phyloP scores from a whole-genome alignment of 2,329 filamentous ascomycete species.

The Graphilbum ipis-grandicollis region DNA sequence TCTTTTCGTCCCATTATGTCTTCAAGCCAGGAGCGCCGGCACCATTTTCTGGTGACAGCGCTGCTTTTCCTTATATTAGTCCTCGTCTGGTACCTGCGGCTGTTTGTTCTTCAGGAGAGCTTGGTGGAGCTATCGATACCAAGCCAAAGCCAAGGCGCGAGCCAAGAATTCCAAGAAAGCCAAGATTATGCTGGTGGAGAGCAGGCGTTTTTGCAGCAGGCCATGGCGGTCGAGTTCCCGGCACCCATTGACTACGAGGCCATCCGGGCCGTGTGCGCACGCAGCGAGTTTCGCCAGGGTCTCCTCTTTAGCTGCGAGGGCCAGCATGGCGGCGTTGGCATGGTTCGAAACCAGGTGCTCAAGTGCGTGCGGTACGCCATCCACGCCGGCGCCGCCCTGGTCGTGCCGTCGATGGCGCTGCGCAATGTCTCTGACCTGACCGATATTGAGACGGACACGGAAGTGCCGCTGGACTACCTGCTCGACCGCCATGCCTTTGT shows the following conservation, averaged over 20 bases:
- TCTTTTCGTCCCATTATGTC: too few relatives aligned
- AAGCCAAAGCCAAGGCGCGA: too few relatives aligned
- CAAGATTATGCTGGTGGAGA: not conserved
- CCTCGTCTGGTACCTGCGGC: not conserved
- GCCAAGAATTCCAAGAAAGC: not conserved
- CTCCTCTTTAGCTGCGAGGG: conserved; percentile 22
- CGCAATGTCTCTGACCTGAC: conserved; percentile 16
- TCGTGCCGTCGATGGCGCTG: conserved; percentile 18
- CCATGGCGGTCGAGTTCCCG: conserved; percentile 17
- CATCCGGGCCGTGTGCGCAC: conserved; percentile 16
- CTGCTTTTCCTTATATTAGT: not conserved
- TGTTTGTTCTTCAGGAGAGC: not conserved
- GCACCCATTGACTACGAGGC: conserved; percentile 17
- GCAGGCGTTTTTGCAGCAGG: conserved; percentile 10
- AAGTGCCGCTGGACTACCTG: conserved; percentile 15
- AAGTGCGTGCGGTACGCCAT: conserved; percentile 23
- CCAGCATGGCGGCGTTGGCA: conserved; percentile 20
- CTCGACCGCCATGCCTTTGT: conserved; percentile 13
- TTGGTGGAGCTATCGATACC: not conserved
- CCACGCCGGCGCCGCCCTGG: conserved; percentile 17
- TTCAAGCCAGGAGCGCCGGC: not conserved
- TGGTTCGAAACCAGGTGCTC: conserved; percentile 22
- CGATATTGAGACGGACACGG: conserved; percentile 14
- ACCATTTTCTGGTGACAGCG: not conserved
- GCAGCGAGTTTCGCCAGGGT: conserved; percentile 15